Percentiles rank a stretch among this genome's conserved stretches.
These are phyloP conservation scores for Nothophaeocryptopus gaeumannii DNA, from an alignment of 2,329 filamentous ascomycete genomes.

Conservation along the genomic window DNA sequence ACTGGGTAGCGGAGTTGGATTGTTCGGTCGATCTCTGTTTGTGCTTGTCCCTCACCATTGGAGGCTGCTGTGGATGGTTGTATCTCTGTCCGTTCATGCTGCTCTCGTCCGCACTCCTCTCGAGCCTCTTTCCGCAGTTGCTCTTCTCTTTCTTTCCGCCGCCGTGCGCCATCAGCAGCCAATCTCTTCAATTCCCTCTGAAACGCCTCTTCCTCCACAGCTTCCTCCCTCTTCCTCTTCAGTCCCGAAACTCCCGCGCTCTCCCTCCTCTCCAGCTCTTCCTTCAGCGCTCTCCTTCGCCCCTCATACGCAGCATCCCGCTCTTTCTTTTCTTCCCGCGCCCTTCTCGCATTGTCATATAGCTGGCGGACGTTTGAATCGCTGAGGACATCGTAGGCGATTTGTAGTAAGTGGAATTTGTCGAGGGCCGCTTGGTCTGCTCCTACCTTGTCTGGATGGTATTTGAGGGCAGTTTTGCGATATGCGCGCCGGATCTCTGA, in stretches of 20 bases:
- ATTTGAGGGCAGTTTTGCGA: slow-evolving; percentile 79
- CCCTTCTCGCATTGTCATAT: slow-evolving; percentile 75
- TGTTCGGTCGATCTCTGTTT: slow-evolving; percentile 53
- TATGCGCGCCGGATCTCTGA: slow-evolving; percentile 81
- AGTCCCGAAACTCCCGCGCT: slow-evolving; percentile 39
- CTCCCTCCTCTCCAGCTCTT: slow-evolving; percentile 80
- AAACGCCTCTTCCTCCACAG: slow-evolving; percentile 56
- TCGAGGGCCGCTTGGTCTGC: slow-evolving; percentile 60
- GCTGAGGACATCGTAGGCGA: slow-evolving; percentile 79
- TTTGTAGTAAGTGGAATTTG: slow-evolving; percentile 81
- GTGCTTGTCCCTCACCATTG: neutral
- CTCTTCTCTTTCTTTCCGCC: slow-evolving; percentile 55
- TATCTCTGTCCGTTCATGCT: slow-evolving; percentile 7
- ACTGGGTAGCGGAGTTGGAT: slow-evolving; percentile 53
- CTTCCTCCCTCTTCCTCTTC: slow-evolving; percentile 45
- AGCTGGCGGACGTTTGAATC: slow-evolving; percentile 67
- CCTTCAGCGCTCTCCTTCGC: slow-evolving; percentile 71
- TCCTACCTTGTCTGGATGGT: slow-evolving; percentile 89
- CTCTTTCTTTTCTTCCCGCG: slow-evolving; percentile 65
- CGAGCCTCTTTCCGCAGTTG: slow-evolving; percentile 53
- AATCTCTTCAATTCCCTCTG: slow-evolving; percentile 50
- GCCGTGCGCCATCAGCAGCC: slow-evolving; percentile 51
- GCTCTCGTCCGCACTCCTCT: slow-evolving; percentile 46
- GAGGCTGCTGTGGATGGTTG: slow-evolving; percentile 2
- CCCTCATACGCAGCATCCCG: slow-evolving; percentile 72